A percentile compares a stretch with the other conserved stretches of the same genome.
phyloP scores from a whole-genome alignment of 2,329 filamentous ascomycete genomes.

The Epichloe brachyelytri region DNA sequence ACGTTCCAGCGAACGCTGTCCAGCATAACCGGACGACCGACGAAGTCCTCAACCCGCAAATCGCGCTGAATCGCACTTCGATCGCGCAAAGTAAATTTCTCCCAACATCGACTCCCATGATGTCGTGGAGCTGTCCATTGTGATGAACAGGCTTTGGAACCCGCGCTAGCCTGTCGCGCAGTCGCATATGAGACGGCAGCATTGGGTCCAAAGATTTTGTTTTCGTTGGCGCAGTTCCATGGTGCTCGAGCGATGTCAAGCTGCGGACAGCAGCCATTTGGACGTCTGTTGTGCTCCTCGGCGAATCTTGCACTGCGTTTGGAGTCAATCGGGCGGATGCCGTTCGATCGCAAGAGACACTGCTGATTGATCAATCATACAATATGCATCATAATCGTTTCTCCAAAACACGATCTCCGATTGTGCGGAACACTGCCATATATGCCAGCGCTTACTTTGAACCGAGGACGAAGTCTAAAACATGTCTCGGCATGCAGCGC shows the following conservation, averaged over 20 bases:
- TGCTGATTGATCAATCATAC: too few species aligned
- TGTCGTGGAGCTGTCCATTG: background rate
- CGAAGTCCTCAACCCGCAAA: background rate
- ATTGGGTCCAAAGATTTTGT: background rate
- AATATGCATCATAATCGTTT: too few species aligned
- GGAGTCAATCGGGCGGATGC: background rate
- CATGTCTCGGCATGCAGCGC: too few species aligned
- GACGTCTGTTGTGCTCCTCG: background rate
- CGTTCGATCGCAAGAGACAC: too few species aligned
- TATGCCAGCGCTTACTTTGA: too few species aligned
- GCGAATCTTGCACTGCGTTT: background rate
- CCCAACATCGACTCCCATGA: too few species aligned
- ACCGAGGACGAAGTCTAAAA: too few species aligned
- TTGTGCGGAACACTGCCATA: too few species aligned
- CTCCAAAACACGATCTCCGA: too few species aligned
- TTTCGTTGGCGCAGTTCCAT: background rate
- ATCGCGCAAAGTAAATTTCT: too few species aligned
- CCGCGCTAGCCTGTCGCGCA: background rate
- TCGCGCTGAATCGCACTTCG: background rate
- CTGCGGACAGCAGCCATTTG: background rate
- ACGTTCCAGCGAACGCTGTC: background rate
- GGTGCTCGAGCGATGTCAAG: background rate
- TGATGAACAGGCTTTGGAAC: background rate
- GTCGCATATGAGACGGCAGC: background rate
- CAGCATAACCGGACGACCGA: background rate